Base-by-base conservation (phyloP, 176 grass and related monocot genomes). In the Eremochloa ophiuroides region DNA sequence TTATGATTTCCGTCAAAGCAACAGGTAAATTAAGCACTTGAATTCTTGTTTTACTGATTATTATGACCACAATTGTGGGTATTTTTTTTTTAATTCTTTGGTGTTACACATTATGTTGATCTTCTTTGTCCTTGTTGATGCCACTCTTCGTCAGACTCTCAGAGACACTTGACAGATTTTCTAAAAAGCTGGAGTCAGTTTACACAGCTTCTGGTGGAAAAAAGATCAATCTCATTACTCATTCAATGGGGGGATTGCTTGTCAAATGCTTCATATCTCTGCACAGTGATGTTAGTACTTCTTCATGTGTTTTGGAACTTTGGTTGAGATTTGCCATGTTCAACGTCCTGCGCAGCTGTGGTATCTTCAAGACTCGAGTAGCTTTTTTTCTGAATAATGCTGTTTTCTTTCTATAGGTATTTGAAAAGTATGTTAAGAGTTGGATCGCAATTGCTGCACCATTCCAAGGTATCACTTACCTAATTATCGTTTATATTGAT, bases 371-470 rank as follows among this genome's bases (percentile, higher is more conserved):
- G 33, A 2, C 27, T n/a, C n/a, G n/a, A 27, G 18, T 55, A 51
- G 2, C 46, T 43, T n/a, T 37, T 77, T 53, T 6, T 84, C 10
- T 73, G 41, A 53, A 67, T 66, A 67, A 27, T 68, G 65, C 0
- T 47, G 8, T 55, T 88, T 80, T 25, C 12, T 73, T 87, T 67
- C 5, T 56, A 25, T 59, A 98, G 95, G 78, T 93, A 83, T 98
- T 95, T 55, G 95, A 93, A 87, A 98, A 95, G 67, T 98, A 95
- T 85, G 88, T 98, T 10, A 95, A 98, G 33, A 89, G 82, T 88
- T 98, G 95, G 95, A 88, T 98, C 89, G 95, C 92, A 86, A 98
- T 98, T 64, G 95, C 95, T 69, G 92, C 95, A 82, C 95, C 95
- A 85, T 98, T 98, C 84, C 95, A 98, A 98, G 92, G 95, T 98